These are phyloP conservation scores for Zalerion maritima DNA, from an alignment of 495 filamentous ascomycete species.

Conservation along the genomic window DNA sequence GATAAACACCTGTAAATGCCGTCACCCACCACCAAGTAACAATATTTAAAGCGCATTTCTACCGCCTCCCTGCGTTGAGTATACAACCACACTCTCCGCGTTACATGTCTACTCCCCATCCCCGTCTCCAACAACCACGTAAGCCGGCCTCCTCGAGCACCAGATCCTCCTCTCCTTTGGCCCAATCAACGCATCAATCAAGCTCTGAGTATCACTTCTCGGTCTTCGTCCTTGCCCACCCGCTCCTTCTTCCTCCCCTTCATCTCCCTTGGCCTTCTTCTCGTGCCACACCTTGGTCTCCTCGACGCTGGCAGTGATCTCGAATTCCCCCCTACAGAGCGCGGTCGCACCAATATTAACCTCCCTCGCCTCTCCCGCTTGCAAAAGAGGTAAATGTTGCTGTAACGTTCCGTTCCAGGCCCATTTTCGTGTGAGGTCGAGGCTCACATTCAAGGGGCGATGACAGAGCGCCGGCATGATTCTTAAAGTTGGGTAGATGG, in stretches of 20 bases:
- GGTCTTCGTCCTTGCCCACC: conserved; percentile 20
- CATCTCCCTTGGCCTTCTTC: conserved; percentile 9
- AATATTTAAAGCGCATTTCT: no score
- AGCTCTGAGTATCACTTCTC: conserved; percentile 37
- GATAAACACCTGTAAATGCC: no score
- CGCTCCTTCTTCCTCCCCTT: conserved; percentile 9
- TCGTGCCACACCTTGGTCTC: conserved; percentile 43
- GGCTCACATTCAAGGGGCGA: conserved; percentile 54
- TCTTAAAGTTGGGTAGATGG: conserved; percentile 59
- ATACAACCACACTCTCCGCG: no score
- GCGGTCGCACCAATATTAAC: conserved; percentile 51
- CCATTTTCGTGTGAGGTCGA: conserved; percentile 72
- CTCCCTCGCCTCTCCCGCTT: conserved; percentile 36
- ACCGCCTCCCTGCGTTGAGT: no score
- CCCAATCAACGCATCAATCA: conserved; percentile 38
- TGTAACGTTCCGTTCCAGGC: conserved; percentile 78
- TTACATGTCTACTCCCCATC: no score
- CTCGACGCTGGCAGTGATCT: conserved; percentile 68
- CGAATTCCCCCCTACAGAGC: conserved; percentile 68
- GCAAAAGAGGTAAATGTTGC: conserved; percentile 47
- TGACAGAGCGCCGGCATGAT: conserved; percentile 63
- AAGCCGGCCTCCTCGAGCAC: conserved; percentile 51
- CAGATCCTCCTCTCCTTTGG: conserved; percentile 54
- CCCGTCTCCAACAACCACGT: conserved; percentile 41
- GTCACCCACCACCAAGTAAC: no score